Evolutionary conservation across 169 alveolate species (phyloP), one percentile per base, ranked within the genome.

Genomic region (Eimeria falciformis): DNA sequence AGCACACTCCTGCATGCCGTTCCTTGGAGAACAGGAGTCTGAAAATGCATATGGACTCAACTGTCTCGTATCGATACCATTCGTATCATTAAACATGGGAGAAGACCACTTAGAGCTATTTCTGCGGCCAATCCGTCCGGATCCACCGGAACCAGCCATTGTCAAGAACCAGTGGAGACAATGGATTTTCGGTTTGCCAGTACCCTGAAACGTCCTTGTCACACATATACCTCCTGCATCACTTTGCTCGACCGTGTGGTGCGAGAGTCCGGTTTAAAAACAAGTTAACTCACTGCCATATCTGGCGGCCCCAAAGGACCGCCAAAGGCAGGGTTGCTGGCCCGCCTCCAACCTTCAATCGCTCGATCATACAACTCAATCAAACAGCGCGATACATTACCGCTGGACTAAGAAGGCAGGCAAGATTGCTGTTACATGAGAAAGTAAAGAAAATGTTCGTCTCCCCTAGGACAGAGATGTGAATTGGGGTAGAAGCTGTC

Each of bases 91-190:
- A 6, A 2, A 40, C 18, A 56, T 3, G 18, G 83, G 83, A 17
- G 83, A 73, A 73, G 17, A 37, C 18, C 62, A 29, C 37, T 21
- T 11, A 0, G 58, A 40, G 43, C 58, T 37, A 11, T 40, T 9
- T n/a, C 83, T 37, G 58, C 83, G 58, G 14, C 83, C 83, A 21
- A 43, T 53, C 21, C 11, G 25, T 5, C 83, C 58, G 83, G 33
- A 25, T 53, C 55, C n/a, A 9, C 29, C 62, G 5, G 58, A 73
- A 21, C 43, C 58, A 27, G n/a, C 33, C 83, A 40, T 73, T 43
- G 53, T 27, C 17, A n/a, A 33, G 40, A 33, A 33, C 40, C 40
- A 33, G 40, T 33, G 40, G 40, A 33, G 40, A 33, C 40, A 33
- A 33, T 0, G 40, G 40, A 33, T 33, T 33, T 33, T 33, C 40